Evolutionary conservation across 1,284 basidiomycete species (phyloP), one percentile per base, ranked within the genome.

Genomic region (Ustanciosporium gigantosporum): DNA sequence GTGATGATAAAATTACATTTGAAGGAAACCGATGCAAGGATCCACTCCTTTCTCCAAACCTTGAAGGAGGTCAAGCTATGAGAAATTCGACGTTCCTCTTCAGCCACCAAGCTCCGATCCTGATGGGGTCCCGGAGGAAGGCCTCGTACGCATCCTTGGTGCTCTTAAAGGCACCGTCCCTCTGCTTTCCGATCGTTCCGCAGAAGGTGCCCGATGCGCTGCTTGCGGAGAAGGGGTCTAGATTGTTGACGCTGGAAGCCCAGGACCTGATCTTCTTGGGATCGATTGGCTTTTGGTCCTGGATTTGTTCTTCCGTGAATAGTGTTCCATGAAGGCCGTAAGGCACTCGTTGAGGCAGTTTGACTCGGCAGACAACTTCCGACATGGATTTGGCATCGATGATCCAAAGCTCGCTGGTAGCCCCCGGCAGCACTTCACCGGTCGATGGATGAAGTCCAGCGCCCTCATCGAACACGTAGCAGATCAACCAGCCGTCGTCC

Each of bases 381-480:
- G 48, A 37, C 77, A 81, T 80, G 16, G 62, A 52, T 48, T 74
- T 74, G 0, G 81, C 81, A 35, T 82, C 80, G 36, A 82, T 73
- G 36, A 82, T 77, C 80, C 81, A 82, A 4, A 82, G 57, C 62
- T 82, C 81, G 21, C 75, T 74, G 6, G 56, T 62, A 7, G 76
- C 67, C 4, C 66, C 71, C 4, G 72, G 76, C 3, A 73, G 62
- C 9, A 79, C 79, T 14, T 73, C 68, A 3, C 80, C 80, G 4
- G 75, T 74, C 8, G 57, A 47, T 2, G 64, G 59, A 14, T 74
- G 60, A 16, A 73, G 44, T 6, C 81, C 62, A 27, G 79, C 73
- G 8, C 39, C 49, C 53, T 82, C 81, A 66, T 82, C 81, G 46
- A 82, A 82, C 1, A 79, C 80, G 62, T 81, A 82, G n/a, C 79